Evolutionary conservation across 163 green algal species (phyloP).

Genomic region (Coccomyxa subellipsoidea): DNA sequence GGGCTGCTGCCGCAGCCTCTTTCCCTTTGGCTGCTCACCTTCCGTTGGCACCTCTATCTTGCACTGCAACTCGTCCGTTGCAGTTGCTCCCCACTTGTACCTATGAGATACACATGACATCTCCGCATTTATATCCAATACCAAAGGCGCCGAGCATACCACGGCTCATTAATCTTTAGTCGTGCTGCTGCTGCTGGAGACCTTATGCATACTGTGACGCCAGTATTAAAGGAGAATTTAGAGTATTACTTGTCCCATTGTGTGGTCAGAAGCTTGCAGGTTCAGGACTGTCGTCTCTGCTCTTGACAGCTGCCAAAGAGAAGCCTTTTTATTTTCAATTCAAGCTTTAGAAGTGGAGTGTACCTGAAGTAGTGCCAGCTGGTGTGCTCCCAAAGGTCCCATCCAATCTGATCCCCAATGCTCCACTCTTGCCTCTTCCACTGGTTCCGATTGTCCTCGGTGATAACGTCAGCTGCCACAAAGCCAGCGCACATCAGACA

Average conservation of each 20-base stretch:
- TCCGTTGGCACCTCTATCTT: background rate
- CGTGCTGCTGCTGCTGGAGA: too few species aligned
- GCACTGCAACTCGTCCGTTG: background rate
- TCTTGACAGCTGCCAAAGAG: background rate
- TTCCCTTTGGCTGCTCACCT: too few species aligned
- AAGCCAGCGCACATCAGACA: background rate
- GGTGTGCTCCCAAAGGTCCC: conserved; percentile 1
- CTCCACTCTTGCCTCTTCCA: conserved; percentile 1
- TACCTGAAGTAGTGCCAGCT: conserved; percentile 4
- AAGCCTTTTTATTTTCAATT: background rate
- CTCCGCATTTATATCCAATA: too few species aligned
- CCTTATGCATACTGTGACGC: too few species aligned
- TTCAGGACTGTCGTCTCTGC: background rate
- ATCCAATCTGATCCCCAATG: background rate
- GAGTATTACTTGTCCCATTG: too few species aligned
- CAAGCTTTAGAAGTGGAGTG: background rate
- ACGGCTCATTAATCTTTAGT: too few species aligned
- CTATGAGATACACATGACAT: too few species aligned
- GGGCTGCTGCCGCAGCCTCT: background rate
- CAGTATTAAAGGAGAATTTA: too few species aligned
- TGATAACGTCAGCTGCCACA: background rate
- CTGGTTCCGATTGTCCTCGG: background rate
- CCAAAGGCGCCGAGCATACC: too few species aligned
- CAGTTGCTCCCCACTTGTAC: background rate
- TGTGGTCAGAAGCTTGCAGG: too few species aligned